phyloP scores from a whole-genome alignment of 108 stramenopile genomes.

The Pseudonitzschia delicatissima region DNA sequence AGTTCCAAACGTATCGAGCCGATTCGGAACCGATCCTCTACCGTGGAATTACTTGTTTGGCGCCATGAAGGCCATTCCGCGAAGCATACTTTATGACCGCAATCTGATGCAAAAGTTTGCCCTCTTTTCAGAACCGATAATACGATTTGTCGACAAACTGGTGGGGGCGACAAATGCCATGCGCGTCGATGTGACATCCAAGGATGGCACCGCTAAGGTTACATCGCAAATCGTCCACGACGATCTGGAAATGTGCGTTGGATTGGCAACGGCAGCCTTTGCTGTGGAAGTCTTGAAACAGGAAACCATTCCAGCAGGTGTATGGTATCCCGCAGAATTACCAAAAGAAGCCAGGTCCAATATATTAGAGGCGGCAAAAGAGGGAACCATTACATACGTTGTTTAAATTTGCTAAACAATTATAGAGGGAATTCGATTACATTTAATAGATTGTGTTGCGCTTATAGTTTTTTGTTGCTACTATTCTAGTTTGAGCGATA shows the following conservation, averaged over 20 bases:
- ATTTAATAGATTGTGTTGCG: no score
- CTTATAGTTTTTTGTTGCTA: no score
- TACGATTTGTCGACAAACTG: slow-evolving; percentile 78
- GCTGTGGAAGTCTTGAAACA: slow-evolving; percentile 2
- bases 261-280: slow-evolving; percentile 77
- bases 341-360: background rate
- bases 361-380: background rate
- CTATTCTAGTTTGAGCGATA: no score
- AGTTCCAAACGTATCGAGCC: slow-evolving; percentile 40
- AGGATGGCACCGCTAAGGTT: slow-evolving; percentile 3
- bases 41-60: slow-evolving; percentile 86
- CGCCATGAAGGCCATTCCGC: slow-evolving; percentile 58
- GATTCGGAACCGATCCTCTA: slow-evolving; percentile 80
- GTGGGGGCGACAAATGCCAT: slow-evolving; percentile 87
- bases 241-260: slow-evolving; percentile 83
- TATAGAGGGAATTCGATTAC: background rate
- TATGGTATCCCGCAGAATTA: slow-evolving; percentile 7
- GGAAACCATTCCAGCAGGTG: background rate
- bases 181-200: slow-evolving; percentile 49
- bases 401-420: no score
- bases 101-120: slow-evolving; percentile 67
- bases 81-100: slow-evolving; percentile 56
- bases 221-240: slow-evolving; percentile 56
- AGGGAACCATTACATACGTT: background rate
- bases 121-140: slow-evolving; percentile 77